Percentiles rank a stretch among this genome's conserved stretches.
phyloP scores from a whole-genome alignment of 495 filamentous ascomycete genomes.

The Xylaria cubensis region DNA sequence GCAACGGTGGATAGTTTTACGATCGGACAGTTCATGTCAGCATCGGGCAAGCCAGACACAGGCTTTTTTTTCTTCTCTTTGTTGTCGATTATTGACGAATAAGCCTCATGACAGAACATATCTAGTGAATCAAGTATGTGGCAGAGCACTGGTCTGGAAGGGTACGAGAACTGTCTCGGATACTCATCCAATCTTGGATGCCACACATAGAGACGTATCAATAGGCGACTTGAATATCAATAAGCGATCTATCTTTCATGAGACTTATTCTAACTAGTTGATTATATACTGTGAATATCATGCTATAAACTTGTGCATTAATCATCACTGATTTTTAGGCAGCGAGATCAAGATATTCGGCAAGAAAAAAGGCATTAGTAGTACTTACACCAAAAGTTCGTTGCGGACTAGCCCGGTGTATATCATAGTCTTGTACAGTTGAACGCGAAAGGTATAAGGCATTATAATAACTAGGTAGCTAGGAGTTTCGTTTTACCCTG shows the following conservation, averaged over 20 bases:
- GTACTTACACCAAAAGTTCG: too few species aligned
- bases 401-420: too few species aligned
- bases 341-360: not conserved
- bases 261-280: not conserved
- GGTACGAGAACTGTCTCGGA: not conserved
- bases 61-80: conserved; percentile 36
- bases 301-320: not conserved
- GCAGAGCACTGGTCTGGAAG: not conserved
- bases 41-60: conserved; percentile 30
- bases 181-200: not conserved
- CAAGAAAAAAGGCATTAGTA: not conserved
- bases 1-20: conserved; percentile 34
- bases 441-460: too few species aligned
- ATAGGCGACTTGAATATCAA: not conserved
- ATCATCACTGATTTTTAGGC: not conserved
- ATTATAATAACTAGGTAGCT: too few species aligned
- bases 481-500: too few species aligned
- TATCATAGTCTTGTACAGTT: too few species aligned
- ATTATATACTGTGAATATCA: not conserved
- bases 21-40: conserved; percentile 34
- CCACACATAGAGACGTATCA: not conserved
- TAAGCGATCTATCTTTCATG: not conserved
- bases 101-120: not conserved
- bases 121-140: conserved; percentile 1
- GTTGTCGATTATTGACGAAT: not conserved